These are phyloP conservation scores for Escallonia herrerae DNA, from an alignment of 129 eudicot species.

Conservation along the genomic window DNA sequence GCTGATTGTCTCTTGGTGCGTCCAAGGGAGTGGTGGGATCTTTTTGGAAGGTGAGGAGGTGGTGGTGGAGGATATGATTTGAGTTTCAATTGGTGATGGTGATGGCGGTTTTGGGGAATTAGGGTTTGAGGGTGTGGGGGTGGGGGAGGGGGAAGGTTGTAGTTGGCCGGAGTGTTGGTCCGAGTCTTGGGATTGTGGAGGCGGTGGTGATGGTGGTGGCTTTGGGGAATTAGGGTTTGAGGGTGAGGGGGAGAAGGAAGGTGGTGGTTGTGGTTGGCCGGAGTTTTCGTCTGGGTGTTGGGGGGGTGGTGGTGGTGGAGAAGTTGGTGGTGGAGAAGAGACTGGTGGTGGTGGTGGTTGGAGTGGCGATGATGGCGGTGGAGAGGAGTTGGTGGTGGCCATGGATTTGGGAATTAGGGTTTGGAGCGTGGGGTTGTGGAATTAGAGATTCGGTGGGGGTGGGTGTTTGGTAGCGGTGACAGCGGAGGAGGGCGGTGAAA, in stretches of 20 bases:
- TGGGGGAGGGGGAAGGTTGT: constrained; percentile 2
- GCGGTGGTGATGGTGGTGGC: constrained; percentile 32
- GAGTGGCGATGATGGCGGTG: too few species aligned
- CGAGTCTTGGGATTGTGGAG: constrained; percentile 9
- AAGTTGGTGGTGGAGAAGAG: background rate
- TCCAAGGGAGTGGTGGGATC: constrained; percentile 59
- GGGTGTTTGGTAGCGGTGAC: background rate
- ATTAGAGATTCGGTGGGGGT: background rate
- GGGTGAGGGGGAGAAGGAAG: background rate
- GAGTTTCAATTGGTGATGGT: background rate
- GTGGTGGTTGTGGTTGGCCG: constrained; percentile 6
- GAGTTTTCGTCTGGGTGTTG: too few species aligned
- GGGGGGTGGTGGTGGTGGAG: constrained; percentile 4
- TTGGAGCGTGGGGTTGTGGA: constrained; percentile 4
- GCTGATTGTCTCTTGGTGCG: constrained; percentile 66
- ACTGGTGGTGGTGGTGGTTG: background rate
- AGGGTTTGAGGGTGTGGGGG: constrained; percentile 3
- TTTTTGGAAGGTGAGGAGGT: constrained; percentile 24
- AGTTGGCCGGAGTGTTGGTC: background rate
- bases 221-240: constrained; percentile 18
- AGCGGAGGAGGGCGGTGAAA: background rate
- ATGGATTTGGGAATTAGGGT: constrained; percentile 7
- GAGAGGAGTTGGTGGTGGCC: constrained; percentile 1
- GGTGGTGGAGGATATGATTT: background rate
- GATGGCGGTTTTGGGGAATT: background rate